Conservation (phyloP, 768 basidiomycete genomes). For the Naganishia randhawae region DNA sequence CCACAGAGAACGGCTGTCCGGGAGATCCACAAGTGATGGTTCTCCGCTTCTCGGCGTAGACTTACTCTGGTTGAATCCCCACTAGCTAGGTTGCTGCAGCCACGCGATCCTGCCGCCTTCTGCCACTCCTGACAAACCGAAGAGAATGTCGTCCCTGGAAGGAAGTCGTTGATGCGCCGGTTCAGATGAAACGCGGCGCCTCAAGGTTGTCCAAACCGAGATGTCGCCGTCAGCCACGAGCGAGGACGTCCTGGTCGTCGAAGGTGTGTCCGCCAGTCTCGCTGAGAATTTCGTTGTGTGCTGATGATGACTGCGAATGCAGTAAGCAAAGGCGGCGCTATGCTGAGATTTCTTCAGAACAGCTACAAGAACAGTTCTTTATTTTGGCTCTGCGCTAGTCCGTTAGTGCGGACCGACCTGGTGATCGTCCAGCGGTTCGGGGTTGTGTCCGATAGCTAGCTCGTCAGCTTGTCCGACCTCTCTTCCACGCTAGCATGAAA, state of each 20-base stretch:
- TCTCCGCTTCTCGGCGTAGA: background rate
- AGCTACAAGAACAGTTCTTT: background rate
- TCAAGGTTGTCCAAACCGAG: background rate
- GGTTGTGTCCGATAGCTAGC: too few species aligned
- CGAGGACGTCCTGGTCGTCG: background rate
- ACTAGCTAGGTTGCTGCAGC: too few species aligned
- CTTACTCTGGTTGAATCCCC: background rate
- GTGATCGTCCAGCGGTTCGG: constrained; percentile 1
- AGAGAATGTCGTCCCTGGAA: background rate
- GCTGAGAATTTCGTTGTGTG: background rate
- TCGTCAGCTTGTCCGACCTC: too few species aligned
- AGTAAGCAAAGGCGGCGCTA: constrained; percentile 12
- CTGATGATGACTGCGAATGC: background rate
- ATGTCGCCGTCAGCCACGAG: background rate
- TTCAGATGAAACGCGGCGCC: background rate
- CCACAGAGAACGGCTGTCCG: background rate
- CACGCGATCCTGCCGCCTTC: background rate
- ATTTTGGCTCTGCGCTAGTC: constrained; percentile 18
- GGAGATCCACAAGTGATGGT: background rate
- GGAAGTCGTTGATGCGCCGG: background rate
- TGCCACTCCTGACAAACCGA: background rate
- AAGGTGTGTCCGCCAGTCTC: background rate
- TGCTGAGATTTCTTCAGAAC: constrained; percentile 5
- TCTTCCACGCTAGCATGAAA: too few species aligned
- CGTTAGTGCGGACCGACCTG: background rate